phyloP scores from a whole-genome alignment of 2,329 filamentous ascomycete species.

The Cephalotrichum gorgonifer region DNA sequence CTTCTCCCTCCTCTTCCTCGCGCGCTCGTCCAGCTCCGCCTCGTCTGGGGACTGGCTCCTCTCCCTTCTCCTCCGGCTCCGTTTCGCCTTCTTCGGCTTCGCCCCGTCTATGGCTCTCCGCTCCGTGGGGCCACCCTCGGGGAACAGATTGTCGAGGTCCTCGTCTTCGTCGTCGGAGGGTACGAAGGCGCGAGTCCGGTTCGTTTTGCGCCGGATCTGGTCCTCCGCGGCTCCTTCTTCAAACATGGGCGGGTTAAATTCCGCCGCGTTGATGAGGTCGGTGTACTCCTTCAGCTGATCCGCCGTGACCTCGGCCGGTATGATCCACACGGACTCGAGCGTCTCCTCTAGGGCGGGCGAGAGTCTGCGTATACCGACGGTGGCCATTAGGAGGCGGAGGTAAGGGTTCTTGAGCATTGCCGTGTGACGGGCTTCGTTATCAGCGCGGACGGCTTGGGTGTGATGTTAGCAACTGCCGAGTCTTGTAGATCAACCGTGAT shows the following conservation, averaged over 20 bases:
- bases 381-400: constrained; percentile 71
- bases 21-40: constrained; percentile 54
- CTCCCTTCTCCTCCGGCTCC: constrained; percentile 33
- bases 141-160: constrained; percentile 54
- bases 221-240: constrained; percentile 69
- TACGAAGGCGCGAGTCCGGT: constrained; percentile 37
- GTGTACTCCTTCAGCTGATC: constrained; percentile 57
- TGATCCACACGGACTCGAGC: constrained; percentile 65
- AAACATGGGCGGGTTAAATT: constrained; percentile 68
- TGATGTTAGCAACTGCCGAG: constrained; percentile 16
- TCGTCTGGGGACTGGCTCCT: constrained; percentile 36
- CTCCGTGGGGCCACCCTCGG: constrained; percentile 53
- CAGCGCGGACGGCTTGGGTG: constrained; percentile 48
- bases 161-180: constrained; percentile 46
- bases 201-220: constrained; percentile 60
- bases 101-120: constrained; percentile 42
- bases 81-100: constrained; percentile 39
- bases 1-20: constrained; percentile 50
- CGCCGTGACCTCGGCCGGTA: constrained; percentile 57
- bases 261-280: constrained; percentile 65
- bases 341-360: constrained; percentile 53
- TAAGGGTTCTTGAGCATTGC: constrained; percentile 86
- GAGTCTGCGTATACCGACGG: constrained; percentile 58
- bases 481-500: background rate
- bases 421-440: constrained; percentile 54